Conservation (phyloP, 2,329 filamentous ascomycete genomes). For the Colletotrichum sp. region DNA sequence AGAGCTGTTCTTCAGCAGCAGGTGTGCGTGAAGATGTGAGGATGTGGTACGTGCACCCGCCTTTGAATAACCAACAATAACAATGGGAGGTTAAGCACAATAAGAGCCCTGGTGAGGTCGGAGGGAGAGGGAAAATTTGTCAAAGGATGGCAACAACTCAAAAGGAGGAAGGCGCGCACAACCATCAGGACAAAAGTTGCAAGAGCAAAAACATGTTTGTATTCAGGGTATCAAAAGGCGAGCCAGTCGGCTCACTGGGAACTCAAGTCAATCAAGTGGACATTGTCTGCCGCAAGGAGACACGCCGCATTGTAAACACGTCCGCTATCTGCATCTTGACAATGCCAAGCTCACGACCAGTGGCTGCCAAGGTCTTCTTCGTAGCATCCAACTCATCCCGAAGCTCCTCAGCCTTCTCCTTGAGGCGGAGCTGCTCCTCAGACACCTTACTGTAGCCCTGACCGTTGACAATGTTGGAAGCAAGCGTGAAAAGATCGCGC, state of each 20-base stretch:
- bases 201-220: neutral
- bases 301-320: neutral
- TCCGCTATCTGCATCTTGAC: neutral
- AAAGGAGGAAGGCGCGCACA: neutral
- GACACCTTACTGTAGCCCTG: neutral
- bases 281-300: neutral
- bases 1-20: neutral
- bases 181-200: neutral
- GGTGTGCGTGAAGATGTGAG: neutral
- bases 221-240: neutral
- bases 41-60: neutral
- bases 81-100: neutral
- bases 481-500: neutral
- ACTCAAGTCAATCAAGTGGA: neutral
- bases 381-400: neutral
- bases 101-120: rapidly evolving
- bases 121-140: neutral
- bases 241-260: neutral
- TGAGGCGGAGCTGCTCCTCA: neutral
- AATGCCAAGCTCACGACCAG: neutral
- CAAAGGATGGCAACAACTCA: neutral
- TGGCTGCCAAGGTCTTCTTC: neutral
- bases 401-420: neutral
- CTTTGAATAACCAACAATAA: neutral
- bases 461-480: neutral